Evolutionary conservation across 2,329 filamentous ascomycete genomes (phyloP), one percentile per base, ranked within the genome.

Genomic region (Anthostomella pinea): DNA sequence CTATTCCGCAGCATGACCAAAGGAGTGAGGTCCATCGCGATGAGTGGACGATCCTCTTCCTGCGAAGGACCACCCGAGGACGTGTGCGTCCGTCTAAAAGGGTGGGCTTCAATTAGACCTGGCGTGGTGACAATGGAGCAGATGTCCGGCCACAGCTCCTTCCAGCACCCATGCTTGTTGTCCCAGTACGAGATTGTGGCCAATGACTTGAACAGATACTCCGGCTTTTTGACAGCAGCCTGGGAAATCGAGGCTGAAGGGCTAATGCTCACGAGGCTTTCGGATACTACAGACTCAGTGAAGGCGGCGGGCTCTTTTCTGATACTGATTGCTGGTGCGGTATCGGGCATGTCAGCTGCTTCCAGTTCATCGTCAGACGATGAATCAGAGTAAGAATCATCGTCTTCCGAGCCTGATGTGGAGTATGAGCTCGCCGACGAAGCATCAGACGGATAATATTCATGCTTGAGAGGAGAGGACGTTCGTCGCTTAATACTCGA

Each of bases 381-480:
- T 25, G 59, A 56, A 6, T 56, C 52, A 62, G 65, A 72, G 20
- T 70, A 64, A 2, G 62, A 62, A 30, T 68, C 67, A 22, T 77
- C 79, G 6, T 79, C 81, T 6, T 56, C 57, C n/a, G 56, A 56
- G 24, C 33, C 46, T 15, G 54, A 55, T 14, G 45, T 36, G 6
- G 57, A 57, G 15, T 41, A 38, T 7, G 57, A 58, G 18, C 48
- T 52, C 11, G 62, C 67, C 0, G 78, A 81, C 0, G 76, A 80
- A 30, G 71, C 63, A 33, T 82, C 78, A 1, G 93, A 97, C 10
- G 91, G 91, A 45, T 90, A 83, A 54, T 96, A 98, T 65, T 98
- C 91, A 58, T 97, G 91, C 67, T 98, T 98, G 32, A 98, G 70
- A 0, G 93, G 93, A 2, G 93, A 98, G 0, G 93, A 97, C 2